These are phyloP conservation scores for Penicillium simplicissimum DNA, from an alignment of 495 filamentous ascomycete genomes.

Conservation along the genomic window DNA sequence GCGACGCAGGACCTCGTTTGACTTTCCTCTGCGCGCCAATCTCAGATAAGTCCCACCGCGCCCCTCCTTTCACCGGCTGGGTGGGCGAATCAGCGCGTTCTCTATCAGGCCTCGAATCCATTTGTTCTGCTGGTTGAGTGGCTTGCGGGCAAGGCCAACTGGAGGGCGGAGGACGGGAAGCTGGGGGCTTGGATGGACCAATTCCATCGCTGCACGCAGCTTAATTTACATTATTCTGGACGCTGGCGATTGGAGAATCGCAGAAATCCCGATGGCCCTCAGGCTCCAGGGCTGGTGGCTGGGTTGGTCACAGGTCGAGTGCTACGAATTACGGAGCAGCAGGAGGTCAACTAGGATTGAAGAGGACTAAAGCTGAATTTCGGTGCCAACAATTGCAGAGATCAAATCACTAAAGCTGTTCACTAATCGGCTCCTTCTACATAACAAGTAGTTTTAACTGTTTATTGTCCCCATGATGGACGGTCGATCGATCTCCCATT, in stretches of 20 bases:
- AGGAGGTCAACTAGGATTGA: neutral
- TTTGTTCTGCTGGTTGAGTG: neutral
- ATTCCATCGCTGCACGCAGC: neutral
- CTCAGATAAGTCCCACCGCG: slow-evolving; percentile 1
- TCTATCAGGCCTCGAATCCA: neutral
- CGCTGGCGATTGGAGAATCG: too few species aligned
- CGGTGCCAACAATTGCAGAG: neutral
- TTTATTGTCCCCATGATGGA: neutral
- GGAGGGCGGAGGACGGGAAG: neutral
- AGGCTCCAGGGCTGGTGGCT: too few species aligned
- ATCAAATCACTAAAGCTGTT: neutral
- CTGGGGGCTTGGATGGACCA: neutral
- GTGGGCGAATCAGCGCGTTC: neutral
- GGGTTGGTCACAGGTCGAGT: neutral
- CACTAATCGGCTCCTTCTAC: neutral
- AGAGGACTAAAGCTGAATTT: too few species aligned
- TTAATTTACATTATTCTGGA: neutral
- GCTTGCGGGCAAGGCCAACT: neutral
- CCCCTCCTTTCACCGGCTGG: neutral
- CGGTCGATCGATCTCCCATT: slow-evolving; percentile 11
- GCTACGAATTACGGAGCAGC: neutral
- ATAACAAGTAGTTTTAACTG: neutral
- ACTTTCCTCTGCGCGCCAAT: slow-evolving; percentile 3
- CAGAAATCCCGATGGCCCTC: too few species aligned
- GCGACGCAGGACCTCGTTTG: neutral